Evolutionary conservation across 345 rosid genomes (phyloP).

Genomic region (Limnanthes douglasii): DNA sequence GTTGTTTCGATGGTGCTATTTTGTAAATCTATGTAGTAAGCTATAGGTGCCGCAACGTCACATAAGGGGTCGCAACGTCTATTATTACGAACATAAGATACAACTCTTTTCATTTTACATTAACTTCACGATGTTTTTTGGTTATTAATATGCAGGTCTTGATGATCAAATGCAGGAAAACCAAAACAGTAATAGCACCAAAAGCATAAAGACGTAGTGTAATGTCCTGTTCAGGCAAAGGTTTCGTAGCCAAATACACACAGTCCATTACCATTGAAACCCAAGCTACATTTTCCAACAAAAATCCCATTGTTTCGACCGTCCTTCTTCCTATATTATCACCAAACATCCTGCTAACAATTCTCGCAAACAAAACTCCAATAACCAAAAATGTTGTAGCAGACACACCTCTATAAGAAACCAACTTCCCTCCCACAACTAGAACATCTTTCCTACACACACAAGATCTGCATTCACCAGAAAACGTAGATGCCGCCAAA

Average conservation of each 20-base stretch:
- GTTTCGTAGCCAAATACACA: slow-evolving; percentile 18
- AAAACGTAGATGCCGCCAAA: slow-evolving; percentile 36
- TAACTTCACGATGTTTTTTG: neutral
- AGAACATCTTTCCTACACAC: slow-evolving; percentile 47
- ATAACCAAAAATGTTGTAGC: slow-evolving; percentile 38
- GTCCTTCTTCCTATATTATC: slow-evolving; percentile 13
- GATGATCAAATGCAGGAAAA: slow-evolving; percentile 30
- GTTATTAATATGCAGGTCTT: slow-evolving; percentile 8
- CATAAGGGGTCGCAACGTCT: too few species aligned
- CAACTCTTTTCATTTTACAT: neutral
- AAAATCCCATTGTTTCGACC: slow-evolving; percentile 7
- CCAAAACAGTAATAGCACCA: slow-evolving; percentile 32
- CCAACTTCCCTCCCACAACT: slow-evolving; percentile 55
- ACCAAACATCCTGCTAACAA: slow-evolving; percentile 15
- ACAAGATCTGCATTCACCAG: slow-evolving; percentile 60
- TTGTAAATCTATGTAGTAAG: too few species aligned
- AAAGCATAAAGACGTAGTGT: slow-evolving; percentile 17
- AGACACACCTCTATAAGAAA: slow-evolving; percentile 50
- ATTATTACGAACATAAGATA: too few species aligned
- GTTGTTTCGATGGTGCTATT: too few species aligned
- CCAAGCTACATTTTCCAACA: slow-evolving; percentile 31
- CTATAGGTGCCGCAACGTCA: too few species aligned
- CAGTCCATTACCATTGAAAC: slow-evolving; percentile 32
- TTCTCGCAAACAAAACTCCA: slow-evolving; percentile 36
- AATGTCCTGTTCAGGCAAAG: slow-evolving; percentile 28